phyloP scores from a whole-genome alignment of 2,329 filamentous ascomycete genomes.

The Colletotrichum shisoi region DNA sequence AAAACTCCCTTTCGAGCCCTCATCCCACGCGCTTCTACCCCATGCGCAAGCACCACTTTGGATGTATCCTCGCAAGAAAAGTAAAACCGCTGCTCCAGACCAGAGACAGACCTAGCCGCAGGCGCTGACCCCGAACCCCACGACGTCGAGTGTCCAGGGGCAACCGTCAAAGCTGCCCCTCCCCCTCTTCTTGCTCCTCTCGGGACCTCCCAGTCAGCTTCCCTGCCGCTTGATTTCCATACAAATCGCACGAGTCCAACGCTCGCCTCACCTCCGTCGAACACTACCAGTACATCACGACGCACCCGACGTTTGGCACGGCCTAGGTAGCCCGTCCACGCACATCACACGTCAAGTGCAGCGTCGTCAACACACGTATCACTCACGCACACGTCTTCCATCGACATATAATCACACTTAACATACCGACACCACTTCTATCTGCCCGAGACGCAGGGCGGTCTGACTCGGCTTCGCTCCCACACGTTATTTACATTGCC shows the following conservation, averaged over 20 bases:
- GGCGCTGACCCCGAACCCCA: slow-evolving; percentile 17
- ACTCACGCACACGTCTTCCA: slow-evolving; percentile 13
- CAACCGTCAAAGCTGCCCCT: slow-evolving; percentile 29
- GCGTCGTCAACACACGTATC: slow-evolving; percentile 7
- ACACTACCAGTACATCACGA: slow-evolving; percentile 10
- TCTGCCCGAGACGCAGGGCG: slow-evolving; percentile 19
- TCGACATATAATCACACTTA: slow-evolving; percentile 9
- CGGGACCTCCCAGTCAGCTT: slow-evolving; percentile 25
- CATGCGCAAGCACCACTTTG: slow-evolving; percentile 21
- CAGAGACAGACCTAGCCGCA: slow-evolving; percentile 2
- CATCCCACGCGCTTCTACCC: slow-evolving; percentile 21
- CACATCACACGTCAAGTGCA: slow-evolving; percentile 1
- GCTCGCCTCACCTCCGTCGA: slow-evolving; percentile 17
- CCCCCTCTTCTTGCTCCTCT: slow-evolving; percentile 22
- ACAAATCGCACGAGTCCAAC: slow-evolving; percentile 25
- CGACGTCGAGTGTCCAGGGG: slow-evolving; percentile 25
- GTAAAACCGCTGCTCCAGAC: slow-evolving; percentile 16
- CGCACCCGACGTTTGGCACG: slow-evolving; percentile 17
- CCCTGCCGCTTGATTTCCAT: slow-evolving; percentile 30
- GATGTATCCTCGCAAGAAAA: slow-evolving; percentile 13
- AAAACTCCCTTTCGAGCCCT: slow-evolving; percentile 4
- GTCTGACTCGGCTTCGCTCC: slow-evolving; percentile 11
- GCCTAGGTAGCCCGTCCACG: slow-evolving; percentile 15
- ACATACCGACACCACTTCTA: slow-evolving; percentile 11
- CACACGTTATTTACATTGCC: slow-evolving; percentile 21